Conservation (phyloP, 345 rosid species). For the Citrus reticulata region DNA sequence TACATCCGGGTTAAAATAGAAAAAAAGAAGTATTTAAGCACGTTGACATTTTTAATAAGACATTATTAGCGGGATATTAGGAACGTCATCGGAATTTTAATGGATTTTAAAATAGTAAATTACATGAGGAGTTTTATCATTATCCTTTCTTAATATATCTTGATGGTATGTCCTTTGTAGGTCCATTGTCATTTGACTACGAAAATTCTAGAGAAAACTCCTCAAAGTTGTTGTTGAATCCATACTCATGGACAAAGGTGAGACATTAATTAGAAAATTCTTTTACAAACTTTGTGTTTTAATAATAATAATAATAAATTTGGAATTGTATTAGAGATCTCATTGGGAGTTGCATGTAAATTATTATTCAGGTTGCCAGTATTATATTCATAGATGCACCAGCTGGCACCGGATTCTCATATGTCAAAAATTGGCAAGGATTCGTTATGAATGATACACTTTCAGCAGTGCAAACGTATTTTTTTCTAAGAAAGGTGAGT, state of each 20-base stretch:
- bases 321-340: no score
- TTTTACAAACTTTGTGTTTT: no score
- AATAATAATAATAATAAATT: no score
- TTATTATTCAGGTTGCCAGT: constrained; percentile 28
- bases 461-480: constrained; percentile 20
- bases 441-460: constrained; percentile 21
- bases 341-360: not conserved
- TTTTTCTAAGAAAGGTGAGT: constrained; percentile 29
- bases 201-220: not conserved
- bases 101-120: no score
- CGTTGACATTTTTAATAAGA: no score
- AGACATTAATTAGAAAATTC: no score
- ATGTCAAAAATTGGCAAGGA: constrained; percentile 20
- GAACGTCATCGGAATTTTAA: no score
- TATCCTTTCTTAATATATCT: no score
- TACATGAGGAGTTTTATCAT: no score
- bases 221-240: constrained; percentile 20
- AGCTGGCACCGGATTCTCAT: constrained; percentile 44
- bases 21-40: no score
- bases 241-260: constrained; percentile 37
- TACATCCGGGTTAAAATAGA: no score
- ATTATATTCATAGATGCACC: constrained; percentile 43
- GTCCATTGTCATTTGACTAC: constrained; percentile 31
- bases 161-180: constrained; percentile 5
- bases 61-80: no score